A percentile compares a stretch with the other conserved stretches of the same genome.
Conservation (phyloP, 2,329 filamentous ascomycete genomes). For the Lachnellula arida region DNA sequence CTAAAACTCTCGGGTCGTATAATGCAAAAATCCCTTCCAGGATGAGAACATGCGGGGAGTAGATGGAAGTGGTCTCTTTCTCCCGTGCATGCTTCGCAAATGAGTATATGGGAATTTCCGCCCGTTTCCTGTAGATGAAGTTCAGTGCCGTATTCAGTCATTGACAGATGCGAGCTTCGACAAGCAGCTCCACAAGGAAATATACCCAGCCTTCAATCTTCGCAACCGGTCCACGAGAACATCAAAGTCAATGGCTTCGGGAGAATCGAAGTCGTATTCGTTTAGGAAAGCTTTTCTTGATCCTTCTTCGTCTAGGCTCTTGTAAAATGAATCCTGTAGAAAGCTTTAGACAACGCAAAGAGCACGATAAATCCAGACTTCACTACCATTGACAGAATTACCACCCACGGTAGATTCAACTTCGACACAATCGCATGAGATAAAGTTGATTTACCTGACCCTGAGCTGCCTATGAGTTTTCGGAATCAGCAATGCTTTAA, state of each 20-base stretch:
- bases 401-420: conserved; percentile 93
- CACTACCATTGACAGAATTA: conserved; percentile 89
- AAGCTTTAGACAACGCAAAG: conserved; percentile 2
- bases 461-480: conserved; percentile 33
- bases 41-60: conserved; percentile 93
- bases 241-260: conserved; percentile 93
- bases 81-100: conserved; percentile 86
- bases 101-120: conserved; percentile 91
- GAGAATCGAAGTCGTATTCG: conserved; percentile 94
- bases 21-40: conserved; percentile 94
- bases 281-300: conserved; percentile 79
- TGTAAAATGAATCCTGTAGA: conserved; percentile 90
- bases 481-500: background rate
- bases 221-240: conserved; percentile 70
- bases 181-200: background rate
- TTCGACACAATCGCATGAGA: conserved; percentile 86
- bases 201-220: conserved; percentile 87
- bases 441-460: conserved; percentile 89
- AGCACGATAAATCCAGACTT: conserved; percentile 28
- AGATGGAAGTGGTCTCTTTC: conserved; percentile 77
- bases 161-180: background rate
- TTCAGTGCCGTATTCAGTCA: background rate
- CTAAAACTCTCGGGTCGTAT: conserved; percentile 79
- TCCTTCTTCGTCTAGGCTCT: conserved; percentile 74
- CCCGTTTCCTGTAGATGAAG: conserved; percentile 58